Evolutionary conservation across 495 filamentous ascomycete species (phyloP).

Genomic region (Daldinia caldariorum): DNA sequence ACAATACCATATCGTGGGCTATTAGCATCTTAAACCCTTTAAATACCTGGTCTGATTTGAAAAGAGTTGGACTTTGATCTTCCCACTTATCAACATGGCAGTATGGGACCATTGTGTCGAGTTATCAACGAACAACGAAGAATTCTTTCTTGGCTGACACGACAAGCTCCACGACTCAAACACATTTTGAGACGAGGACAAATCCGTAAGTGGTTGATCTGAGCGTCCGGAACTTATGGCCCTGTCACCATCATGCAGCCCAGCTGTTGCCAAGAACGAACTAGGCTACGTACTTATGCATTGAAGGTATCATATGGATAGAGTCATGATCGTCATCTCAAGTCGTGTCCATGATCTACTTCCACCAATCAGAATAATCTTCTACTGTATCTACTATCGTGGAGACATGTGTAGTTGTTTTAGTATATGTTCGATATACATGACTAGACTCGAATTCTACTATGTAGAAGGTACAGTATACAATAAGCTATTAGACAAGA

Average conservation of each 20-base stretch:
- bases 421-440: too few species aligned
- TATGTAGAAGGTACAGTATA: too few species aligned
- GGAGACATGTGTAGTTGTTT: too few species aligned
- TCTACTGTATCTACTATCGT: background rate
- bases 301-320: background rate
- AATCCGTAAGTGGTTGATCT: constrained; percentile 21
- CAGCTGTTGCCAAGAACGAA: constrained; percentile 33
- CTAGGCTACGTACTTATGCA: constrained; percentile 23
- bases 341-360: background rate
- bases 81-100: background rate
- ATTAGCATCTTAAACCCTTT: background rate
- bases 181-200: constrained; percentile 22
- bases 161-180: constrained; percentile 11
- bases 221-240: background rate
- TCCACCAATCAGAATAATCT: background rate
- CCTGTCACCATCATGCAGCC: constrained; percentile 25
- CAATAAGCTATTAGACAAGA: too few species aligned
- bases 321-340: background rate
- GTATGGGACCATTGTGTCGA: background rate
- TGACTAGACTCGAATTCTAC: too few species aligned
- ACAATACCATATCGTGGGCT: too few species aligned
- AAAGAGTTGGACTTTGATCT: background rate
- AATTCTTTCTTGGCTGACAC: constrained; percentile 15
- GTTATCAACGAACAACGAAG: background rate
- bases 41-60: background rate